phyloP scores from a whole-genome alignment of 164 flowering plant genomes.

The Vitis riparia region DNA sequence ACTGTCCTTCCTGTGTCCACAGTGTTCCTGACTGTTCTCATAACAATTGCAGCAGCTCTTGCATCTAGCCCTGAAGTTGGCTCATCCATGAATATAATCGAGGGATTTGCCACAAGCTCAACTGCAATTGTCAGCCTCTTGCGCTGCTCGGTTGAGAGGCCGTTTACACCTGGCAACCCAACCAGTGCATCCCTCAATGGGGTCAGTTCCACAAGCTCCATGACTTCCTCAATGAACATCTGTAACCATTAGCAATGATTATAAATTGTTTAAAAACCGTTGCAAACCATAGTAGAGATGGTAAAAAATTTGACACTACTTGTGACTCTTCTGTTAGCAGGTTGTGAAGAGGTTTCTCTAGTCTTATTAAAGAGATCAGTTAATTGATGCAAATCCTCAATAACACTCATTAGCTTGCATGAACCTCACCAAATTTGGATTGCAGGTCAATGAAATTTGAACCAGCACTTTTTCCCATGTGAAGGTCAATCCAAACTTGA shows the following conservation, averaged over 20 bases:
- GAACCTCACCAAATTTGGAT: not conserved
- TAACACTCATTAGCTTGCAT: too few species aligned
- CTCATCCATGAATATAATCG: slow-evolving; percentile 30
- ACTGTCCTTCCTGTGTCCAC: slow-evolving; percentile 76
- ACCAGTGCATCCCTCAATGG: slow-evolving; percentile 50
- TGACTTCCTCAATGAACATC: slow-evolving; percentile 59
- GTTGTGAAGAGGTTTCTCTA: too few species aligned
- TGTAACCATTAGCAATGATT: slow-evolving; percentile 7
- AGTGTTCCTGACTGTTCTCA: slow-evolving; percentile 71
- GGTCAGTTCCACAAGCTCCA: slow-evolving; percentile 54
- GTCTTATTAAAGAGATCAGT: too few species aligned
- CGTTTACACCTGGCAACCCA: slow-evolving; percentile 65
- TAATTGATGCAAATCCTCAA: too few species aligned
- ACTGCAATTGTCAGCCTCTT: slow-evolving; percentile 78
- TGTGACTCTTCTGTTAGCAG: too few species aligned
- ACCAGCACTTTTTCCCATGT: too few species aligned
- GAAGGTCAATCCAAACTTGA: too few species aligned
- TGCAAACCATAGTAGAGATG: too few species aligned
- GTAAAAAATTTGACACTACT: too few species aligned
- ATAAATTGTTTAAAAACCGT: not conserved
- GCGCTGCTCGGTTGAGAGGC: slow-evolving; percentile 73
- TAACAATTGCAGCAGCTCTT: slow-evolving; percentile 59
- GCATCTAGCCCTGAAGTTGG: slow-evolving; percentile 26
- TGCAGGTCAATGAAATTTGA: too few species aligned
- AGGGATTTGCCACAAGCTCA: slow-evolving; percentile 74